Percentiles rank a stretch among this genome's conserved stretches.
Conservation (phyloP, 768 basidiomycete species). For the Kwoniella newhampshirensis region DNA sequence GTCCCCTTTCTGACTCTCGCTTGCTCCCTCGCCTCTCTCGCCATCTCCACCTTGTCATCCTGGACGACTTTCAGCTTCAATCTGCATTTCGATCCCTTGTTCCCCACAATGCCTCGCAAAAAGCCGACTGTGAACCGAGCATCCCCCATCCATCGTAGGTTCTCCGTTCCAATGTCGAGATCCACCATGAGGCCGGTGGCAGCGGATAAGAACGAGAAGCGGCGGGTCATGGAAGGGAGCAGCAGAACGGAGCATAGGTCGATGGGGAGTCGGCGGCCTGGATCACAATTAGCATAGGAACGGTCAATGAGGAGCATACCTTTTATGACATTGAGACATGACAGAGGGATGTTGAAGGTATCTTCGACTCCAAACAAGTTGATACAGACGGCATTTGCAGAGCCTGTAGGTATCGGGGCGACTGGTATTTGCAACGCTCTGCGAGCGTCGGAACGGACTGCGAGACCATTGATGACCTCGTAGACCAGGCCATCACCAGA, state of each 20-base stretch:
- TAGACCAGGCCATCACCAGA: constrained; percentile 54
- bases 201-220: constrained; percentile 44
- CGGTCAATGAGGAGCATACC: constrained; percentile 22
- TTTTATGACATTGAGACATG: constrained; percentile 52
- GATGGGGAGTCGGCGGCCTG: constrained; percentile 40
- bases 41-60: constrained; percentile 37
- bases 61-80: constrained; percentile 46
- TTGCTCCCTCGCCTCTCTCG: constrained; percentile 23
- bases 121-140: constrained; percentile 50
- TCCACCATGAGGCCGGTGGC: constrained; percentile 50
- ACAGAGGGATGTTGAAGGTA: constrained; percentile 47
- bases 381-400: constrained; percentile 47
- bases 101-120: constrained; percentile 37
- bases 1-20: constrained; percentile 5
- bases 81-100: constrained; percentile 36
- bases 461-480: constrained; percentile 53
- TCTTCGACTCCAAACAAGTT: constrained; percentile 50
- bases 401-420: constrained; percentile 51
- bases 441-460: constrained; percentile 44
- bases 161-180: constrained; percentile 50
- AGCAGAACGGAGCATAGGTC: constrained; percentile 50
- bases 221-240: constrained; percentile 29
- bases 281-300: background rate
- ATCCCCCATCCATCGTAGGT: constrained; percentile 54
- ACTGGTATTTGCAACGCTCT: constrained; percentile 49